Evolutionary conservation across 371 early-diverging fungal species (phyloP), one percentile per base, ranked within the genome.

Genomic region (Syncephalastrum contaminatum): DNA sequence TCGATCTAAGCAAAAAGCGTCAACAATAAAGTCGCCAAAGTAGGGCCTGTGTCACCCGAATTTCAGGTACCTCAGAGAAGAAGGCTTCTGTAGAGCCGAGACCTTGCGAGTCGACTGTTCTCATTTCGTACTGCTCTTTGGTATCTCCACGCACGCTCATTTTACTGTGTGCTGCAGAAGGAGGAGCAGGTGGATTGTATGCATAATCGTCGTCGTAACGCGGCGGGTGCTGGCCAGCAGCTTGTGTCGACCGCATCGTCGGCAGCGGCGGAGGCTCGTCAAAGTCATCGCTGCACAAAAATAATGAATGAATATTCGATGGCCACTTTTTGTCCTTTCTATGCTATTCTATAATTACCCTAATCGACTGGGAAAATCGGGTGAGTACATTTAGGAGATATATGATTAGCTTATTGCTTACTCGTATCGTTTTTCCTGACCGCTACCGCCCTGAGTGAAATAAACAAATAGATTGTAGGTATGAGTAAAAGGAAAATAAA

Each of bases 121-220:
- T 63, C 79, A 78, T 78, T 55, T 78, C 79, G 46, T 75, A 78
- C 16, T 73, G 66, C 30, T 78, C 79, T 55, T 72, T 68, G 7
- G 52, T 41, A 5, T 30, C 36, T n/a, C 53, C 57, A 1, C 69
- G 66, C 51, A 64, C 64, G 44, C 64, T 48, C 15, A 54, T 53
- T 25, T 56, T 60, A 19, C 66, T 67, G 45, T 75, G 66, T 14
- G 76, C 60, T 13, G 80, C 58, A 25, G 73, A 53, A 13, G 75
- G 80, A 48, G 64, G 57, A 22, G 65, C 64, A 30, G 80, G 80
- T 43, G 75, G 80, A 42, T 66, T 61, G 52, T 75, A 75, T 10
- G 55, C 53, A 46, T 67, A 46, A 22, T 66, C 62, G 21, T 72
- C 53, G 22, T 62, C 59, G 46, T 62, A 62, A 42, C 63, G 55